Base-by-base conservation (phyloP, 2,329 filamentous ascomycete genomes). In the Claviceps sorghi region DNA sequence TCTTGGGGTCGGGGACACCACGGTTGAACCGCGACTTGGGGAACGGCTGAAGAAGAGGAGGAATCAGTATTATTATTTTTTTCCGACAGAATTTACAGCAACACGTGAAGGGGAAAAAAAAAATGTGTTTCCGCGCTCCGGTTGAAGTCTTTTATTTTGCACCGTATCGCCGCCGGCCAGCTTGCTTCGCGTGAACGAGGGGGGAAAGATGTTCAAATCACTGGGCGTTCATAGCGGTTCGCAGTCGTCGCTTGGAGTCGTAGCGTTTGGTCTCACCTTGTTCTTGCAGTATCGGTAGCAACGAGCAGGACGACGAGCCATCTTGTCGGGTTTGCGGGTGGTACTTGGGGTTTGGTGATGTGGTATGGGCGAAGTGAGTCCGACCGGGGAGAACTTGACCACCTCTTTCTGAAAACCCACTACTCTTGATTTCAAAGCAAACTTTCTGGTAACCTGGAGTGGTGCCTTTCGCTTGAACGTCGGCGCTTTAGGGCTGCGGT, bases 271-370 rank as follows among this genome's bases (percentile, higher is more conserved):
- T 75, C 85, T 77, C 72, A 95, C 89, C 89, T 96, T 96, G 86
- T 97, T 98, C 88, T 98, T 98, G 90, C 93, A 98, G 87, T 98
- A 98, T 72, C 93, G 86, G 84, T 95, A 98, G 81, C 93, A 98
- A 81, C 93, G 87, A 71, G 93, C 93, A 72, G 93, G 93, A 86
- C 93, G 89, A 77, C 93, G 89, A 72, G 93, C 93, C 93, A 98
- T 98, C 80, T 84, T 90, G 84, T 84, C 81, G 76, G 79, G 77
- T 75, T 65, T 65, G 59, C 65, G 67, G 62, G 56, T 58, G 22
- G 57, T 64, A 61, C 64, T 58, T 56, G 53, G 42, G 54, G 42
- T 50, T 59, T 60, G 59, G 60, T 69, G 66, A 59, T 66, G 63
- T 65, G 65, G 64, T 64, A 60, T 62, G 62, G 58, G 60, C 60